Evolutionary conservation across 2,329 filamentous ascomycete species (phyloP).

Genomic region (Penicillium olsonii): DNA sequence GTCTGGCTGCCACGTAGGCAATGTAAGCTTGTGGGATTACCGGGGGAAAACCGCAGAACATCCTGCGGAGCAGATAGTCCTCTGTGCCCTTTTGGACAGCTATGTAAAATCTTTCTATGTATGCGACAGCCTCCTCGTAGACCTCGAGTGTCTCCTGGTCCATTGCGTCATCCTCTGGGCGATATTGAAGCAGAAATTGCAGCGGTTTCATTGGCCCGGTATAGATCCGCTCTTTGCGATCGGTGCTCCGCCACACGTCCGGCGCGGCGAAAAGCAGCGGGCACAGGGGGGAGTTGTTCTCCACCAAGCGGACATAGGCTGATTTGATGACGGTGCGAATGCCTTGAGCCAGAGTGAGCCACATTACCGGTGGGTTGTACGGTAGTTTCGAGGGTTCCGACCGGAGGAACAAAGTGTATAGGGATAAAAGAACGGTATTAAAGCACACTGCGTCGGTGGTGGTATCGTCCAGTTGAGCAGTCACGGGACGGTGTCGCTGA

Average conservation of each 20-base stretch:
- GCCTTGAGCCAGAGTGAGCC: constrained; percentile 18
- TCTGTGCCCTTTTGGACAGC: constrained; percentile 5
- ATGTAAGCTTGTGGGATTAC: constrained; percentile 32
- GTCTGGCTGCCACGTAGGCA: constrained; percentile 30
- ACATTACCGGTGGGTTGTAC: constrained; percentile 19
- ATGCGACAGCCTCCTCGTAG: constrained; percentile 10
- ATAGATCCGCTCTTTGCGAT: neutral
- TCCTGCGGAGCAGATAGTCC: constrained; percentile 12
- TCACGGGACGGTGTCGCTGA: constrained; percentile 14
- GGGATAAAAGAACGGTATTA: constrained; percentile 18
- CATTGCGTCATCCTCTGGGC: constrained; percentile 10
- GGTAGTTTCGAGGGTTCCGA: constrained; percentile 13
- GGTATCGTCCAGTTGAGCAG: constrained; percentile 10
- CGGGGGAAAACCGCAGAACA: constrained; percentile 33
- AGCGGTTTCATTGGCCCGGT: constrained; percentile 8
- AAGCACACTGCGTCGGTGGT: constrained; percentile 17
- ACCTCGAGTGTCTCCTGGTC: constrained; percentile 3
- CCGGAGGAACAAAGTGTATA: constrained; percentile 19
- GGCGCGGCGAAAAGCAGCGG: constrained; percentile 17
- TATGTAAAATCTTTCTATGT: constrained; percentile 16
- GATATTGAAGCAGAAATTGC: constrained; percentile 17
- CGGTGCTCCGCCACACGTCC: constrained; percentile 4
- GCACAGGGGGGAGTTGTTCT: constrained; percentile 12
- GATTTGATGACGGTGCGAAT: constrained; percentile 17
- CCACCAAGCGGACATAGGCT: constrained; percentile 11